Base-by-base conservation (phyloP, 1,139 yeast species). In the Saccharomyces hybrid region DNA sequence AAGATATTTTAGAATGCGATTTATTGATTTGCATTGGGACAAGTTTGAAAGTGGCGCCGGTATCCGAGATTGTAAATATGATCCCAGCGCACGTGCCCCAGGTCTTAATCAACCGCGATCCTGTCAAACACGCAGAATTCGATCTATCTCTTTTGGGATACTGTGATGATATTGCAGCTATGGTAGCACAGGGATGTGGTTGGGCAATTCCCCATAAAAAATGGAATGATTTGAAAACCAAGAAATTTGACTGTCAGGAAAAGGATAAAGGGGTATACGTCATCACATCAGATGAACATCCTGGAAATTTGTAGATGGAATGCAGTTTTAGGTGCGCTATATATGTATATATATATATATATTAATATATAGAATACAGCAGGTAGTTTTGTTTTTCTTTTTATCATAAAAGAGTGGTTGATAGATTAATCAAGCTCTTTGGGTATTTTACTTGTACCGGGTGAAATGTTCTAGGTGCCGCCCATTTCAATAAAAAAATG, bases 1-100 rank as follows among this genome's bases (percentile, higher is more conserved):
- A 76, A 49, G 93, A 86, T 64, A 75, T 85, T 3, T 66, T 75
- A 19, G 75, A 80, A 29, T 89, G 96, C 72, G 98, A 93, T 71
- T 74, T 93, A 55, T 72, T 93, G 49, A 79, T 93, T 5, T 86
- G 96, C 69, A 84, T 91, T 16, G 99, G 99, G 8, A 93, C 99
- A 0, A 91, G 98, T 26, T 77, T 93, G 57, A 89, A 91, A 67
- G 99, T 93, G 31, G 91, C 96, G 0, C 99, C 99, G 0, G 98
- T 93, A n/a, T 86, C 93, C 49, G 91, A 89, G 56, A 88, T 93
- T 50, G 90, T 90, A n/a, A 84, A 88, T 56, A 77, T 81, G 69
- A 71, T 90, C 1, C 85, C 88, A 0, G 79, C 79, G 21, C 70
- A 79, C 34, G 82, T 89, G 1, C 98, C 98, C 0, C 97, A 91